Conservation (phyloP, 2,329 filamentous ascomycete genomes). For the Lecanosticta acicola region DNA sequence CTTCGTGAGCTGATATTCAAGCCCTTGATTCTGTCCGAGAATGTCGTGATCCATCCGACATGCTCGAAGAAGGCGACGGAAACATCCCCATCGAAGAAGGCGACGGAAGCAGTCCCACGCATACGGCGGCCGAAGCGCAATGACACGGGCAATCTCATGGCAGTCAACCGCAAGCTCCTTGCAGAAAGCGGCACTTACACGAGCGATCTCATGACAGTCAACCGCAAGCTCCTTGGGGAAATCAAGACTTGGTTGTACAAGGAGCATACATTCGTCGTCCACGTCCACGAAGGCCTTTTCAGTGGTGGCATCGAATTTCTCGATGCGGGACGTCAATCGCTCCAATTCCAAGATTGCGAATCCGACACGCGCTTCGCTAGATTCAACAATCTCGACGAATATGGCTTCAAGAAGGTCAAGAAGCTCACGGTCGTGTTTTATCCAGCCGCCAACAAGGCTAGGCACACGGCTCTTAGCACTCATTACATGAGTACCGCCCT, state of each 20-base stretch:
- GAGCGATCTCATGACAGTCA: slow-evolving; percentile 25
- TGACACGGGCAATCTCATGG: too few species aligned
- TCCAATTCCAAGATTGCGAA: slow-evolving; percentile 24
- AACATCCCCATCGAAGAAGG: too few species aligned
- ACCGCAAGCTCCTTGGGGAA: slow-evolving; percentile 19
- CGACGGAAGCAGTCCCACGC: too few species aligned
- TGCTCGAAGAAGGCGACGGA: slow-evolving; percentile 8
- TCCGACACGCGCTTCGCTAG: slow-evolving; percentile 25
- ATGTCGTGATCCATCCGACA: slow-evolving; percentile 11
- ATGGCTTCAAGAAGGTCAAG: slow-evolving; percentile 27
- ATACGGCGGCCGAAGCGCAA: slow-evolving; percentile 1
- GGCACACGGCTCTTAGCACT: slow-evolving; percentile 25
- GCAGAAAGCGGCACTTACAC: slow-evolving; percentile 16
- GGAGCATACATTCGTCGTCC: slow-evolving; percentile 27
- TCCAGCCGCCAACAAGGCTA: slow-evolving; percentile 12
- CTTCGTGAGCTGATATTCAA: slow-evolving; percentile 19
- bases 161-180: too few species aligned
- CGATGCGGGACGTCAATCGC: slow-evolving; percentile 27
- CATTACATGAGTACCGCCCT: slow-evolving; percentile 29
- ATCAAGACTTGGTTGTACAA: slow-evolving; percentile 24
- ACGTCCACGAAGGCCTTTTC: slow-evolving; percentile 26
- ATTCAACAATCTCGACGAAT: slow-evolving; percentile 22
- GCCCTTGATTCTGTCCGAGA: slow-evolving; percentile 11
- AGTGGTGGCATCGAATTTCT: slow-evolving; percentile 30
- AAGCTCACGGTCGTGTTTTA: slow-evolving; percentile 25